Conservation (phyloP, 371 early-diverging fungal genomes). For the Rhizopus arrhizus region DNA sequence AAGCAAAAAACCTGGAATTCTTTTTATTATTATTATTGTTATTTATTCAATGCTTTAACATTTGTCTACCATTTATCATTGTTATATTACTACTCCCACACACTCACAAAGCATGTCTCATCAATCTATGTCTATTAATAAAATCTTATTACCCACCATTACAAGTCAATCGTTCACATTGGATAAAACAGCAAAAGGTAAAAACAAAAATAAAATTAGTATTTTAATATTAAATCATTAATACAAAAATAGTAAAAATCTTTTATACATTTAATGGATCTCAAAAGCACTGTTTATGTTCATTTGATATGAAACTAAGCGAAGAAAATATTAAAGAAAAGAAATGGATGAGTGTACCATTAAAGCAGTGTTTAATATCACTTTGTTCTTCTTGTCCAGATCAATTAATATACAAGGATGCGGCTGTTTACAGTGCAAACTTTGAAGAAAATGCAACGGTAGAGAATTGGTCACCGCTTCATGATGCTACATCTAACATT, state of each 20-base stretch:
- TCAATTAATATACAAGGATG: conserved; percentile 35
- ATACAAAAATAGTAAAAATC: conserved; percentile 30
- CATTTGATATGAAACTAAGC: conserved; percentile 35
- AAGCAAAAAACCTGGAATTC: not conserved
- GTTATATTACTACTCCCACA: no score
- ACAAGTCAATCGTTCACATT: not conserved
- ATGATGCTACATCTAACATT: conserved; percentile 29
- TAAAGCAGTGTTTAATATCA: conserved; percentile 31
- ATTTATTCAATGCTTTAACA: not conserved
- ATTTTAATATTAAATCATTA: no score
- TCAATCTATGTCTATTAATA: conserved; percentile 39
- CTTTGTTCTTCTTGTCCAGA: conserved; percentile 46
- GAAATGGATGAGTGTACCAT: conserved; percentile 33
- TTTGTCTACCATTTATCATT: not conserved
- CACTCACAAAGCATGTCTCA: conserved; percentile 19
- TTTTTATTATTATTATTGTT: not conserved
- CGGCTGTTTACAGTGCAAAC: conserved; percentile 43
- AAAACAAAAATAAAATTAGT: not conserved
- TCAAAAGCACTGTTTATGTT: conserved; percentile 38
- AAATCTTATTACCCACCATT: conserved; percentile 20
- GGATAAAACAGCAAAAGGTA: not conserved
- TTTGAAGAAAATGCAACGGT: conserved; percentile 37
- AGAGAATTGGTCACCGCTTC: conserved; percentile 32
- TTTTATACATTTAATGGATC: conserved; percentile 44
- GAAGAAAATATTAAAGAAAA: conserved; percentile 12